Evolutionary conservation across 176 grass and related monocot species (phyloP).

Genomic region (Poa annua): DNA sequence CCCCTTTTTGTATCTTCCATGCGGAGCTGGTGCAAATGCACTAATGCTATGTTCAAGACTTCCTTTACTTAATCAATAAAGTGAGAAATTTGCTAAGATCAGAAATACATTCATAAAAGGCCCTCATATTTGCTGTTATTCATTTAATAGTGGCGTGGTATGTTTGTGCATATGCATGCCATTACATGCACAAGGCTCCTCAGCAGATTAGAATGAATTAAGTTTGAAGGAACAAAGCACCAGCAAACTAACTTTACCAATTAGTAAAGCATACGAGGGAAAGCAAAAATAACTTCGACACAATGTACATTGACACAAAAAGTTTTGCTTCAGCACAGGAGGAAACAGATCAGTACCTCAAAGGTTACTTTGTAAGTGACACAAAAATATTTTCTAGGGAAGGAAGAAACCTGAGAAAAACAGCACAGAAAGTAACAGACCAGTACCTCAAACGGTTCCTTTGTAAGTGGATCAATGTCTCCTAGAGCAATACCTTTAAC

Average conservation of each 20-base stretch:
- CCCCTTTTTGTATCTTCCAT: not conserved
- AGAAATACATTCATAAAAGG: not conserved
- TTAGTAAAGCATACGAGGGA: constrained; percentile 32
- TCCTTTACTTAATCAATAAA: constrained; percentile 19
- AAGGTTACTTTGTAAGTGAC: not conserved
- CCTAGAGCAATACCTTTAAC: constrained; percentile 87
- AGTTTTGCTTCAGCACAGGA: not conserved
- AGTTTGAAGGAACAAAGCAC: constrained; percentile 5
- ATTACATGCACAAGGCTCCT: not conserved
- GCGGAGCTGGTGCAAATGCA: not conserved
- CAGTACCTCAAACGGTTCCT: constrained; percentile 73
- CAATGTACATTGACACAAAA: not conserved
- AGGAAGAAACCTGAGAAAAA: constrained; percentile 16
- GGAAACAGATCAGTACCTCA: not conserved
- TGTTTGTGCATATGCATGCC: not conserved
- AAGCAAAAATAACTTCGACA: constrained; percentile 24
- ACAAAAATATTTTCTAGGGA: not conserved
- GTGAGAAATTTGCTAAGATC: not conserved
- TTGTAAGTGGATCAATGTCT: constrained; percentile 83
- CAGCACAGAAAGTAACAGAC: constrained; percentile 19
- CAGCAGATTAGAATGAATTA: constrained; percentile 2
- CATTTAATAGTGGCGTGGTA: not conserved
- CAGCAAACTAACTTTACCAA: not conserved
- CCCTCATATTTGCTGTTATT: not conserved
- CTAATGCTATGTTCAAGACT: constrained; percentile 18